Evolutionary conservation across 768 basidiomycete species (phyloP), one percentile per base, ranked within the genome.

Genomic region (Trametes maxima): DNA sequence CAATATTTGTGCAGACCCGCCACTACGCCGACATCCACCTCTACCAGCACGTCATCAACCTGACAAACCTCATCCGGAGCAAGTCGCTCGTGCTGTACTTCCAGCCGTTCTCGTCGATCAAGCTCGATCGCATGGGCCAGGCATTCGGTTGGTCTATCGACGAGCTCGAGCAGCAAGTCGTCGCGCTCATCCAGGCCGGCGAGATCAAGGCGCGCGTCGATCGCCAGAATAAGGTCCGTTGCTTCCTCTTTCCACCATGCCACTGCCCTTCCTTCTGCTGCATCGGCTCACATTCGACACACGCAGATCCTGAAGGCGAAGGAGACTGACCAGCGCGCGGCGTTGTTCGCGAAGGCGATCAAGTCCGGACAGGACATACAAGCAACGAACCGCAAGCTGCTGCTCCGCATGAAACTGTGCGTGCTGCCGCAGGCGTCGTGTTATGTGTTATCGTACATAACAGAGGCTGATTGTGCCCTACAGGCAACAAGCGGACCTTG

Each of bases 61-160:
- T 98, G 49, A 83, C 84, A 39, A 80, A 79, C 67, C 78, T 85
- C 33, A 89, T 98, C 73, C 86, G 85, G 42, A 86, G 89, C 65
- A 86, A 85, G 60, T 88, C 93, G 0, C 80, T 98, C 50, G 78
- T 85, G n/a, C 83, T 94, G 49, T 98, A 95, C 75, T 94, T 97
- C 79, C 84, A 87, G 67, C 95, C 95, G 0, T 98, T 95, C 73
- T 82, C 89, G 25, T 85, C 90, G 10, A 92, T 97, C 71, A 81
- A 85, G 44, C 72, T 98, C 28, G 86, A 88, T 44, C 83, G 89
- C 37, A 95, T 97, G 92, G 87, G 89, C 39, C 72, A 75, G 2
- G 93, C 94, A 11, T 96, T 98, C 68, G 95, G 94, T 2, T 89
- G 90, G 86, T 79, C 80, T 0, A 75, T 90, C 7, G 84, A 85